These are phyloP conservation scores for Colletotrichum sp. DNA, from an alignment of 2,329 filamentous ascomycete species.

Conservation along the genomic window DNA sequence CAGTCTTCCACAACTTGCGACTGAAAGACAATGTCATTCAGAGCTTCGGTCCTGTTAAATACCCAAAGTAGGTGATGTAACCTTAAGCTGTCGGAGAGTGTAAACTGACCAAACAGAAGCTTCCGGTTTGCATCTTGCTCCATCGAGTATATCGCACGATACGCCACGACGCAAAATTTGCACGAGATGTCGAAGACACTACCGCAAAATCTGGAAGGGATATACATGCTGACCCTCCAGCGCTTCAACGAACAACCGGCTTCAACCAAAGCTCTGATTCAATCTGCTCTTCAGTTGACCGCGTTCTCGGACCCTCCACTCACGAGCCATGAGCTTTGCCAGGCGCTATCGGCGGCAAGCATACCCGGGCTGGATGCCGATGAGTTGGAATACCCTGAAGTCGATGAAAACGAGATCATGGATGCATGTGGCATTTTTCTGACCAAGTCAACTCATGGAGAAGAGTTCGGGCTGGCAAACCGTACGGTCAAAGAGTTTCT, in stretches of 20 bases:
- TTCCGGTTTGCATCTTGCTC: neutral
- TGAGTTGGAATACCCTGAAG: neutral
- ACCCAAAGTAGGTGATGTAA: neutral
- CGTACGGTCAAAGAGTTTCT: neutral
- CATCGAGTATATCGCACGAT: neutral
- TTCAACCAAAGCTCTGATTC: neutral
- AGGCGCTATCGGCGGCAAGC: neutral
- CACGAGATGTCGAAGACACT: neutral
- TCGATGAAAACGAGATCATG: neutral
- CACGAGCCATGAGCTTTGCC: neutral
- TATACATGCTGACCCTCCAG: neutral
- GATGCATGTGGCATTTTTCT: neutral
- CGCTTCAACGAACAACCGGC: neutral
- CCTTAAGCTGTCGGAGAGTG: fast-evolving
- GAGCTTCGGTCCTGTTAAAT: fast-evolving
- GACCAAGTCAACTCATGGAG: neutral
- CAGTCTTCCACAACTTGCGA: neutral
- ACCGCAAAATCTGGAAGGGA: neutral
- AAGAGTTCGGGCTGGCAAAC: neutral
- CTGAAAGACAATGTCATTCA: neutral
- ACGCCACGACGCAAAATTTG: neutral
- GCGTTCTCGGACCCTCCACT: neutral
- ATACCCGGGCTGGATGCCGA: neutral
- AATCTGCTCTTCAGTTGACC: neutral
- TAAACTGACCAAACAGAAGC: neutral